Evolutionary conservation across 2,329 filamentous ascomycete species (phyloP).

Genomic region (Beauveria varroae): DNA sequence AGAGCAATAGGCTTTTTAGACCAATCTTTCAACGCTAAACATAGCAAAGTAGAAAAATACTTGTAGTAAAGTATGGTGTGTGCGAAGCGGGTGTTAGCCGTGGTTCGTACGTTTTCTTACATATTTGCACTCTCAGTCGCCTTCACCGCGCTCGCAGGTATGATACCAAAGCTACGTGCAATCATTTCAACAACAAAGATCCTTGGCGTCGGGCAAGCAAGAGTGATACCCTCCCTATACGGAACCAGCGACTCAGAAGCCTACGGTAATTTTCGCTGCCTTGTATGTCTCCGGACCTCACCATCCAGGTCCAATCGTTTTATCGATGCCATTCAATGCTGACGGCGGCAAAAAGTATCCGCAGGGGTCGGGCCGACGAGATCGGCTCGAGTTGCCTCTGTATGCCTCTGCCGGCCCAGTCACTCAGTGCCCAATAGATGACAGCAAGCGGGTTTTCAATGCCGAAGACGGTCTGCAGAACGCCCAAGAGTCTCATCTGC

Average conservation of each 20-base stretch:
- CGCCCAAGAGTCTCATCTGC: slow-evolving; percentile 67
- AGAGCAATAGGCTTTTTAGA: too few relatives aligned
- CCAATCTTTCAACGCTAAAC: too few relatives aligned
- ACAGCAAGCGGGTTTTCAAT: slow-evolving; percentile 50
- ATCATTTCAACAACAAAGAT: slow-evolving; percentile 82
- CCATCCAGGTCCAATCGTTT: background rate
- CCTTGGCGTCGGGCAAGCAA: slow-evolving; percentile 77
- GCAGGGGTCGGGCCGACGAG: background rate
- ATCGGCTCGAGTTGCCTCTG: background rate
- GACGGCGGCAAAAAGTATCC: background rate
- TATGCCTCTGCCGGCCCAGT: slow-evolving; percentile 1
- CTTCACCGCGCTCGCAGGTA: slow-evolving; percentile 68
- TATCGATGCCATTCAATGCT: background rate
- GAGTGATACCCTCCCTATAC: slow-evolving; percentile 71
- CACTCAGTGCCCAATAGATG: slow-evolving; percentile 72
- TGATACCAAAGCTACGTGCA: slow-evolving; percentile 66
- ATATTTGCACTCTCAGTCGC: slow-evolving; percentile 44
- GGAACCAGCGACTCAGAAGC: slow-evolving; percentile 78
- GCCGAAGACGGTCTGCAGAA: slow-evolving; percentile 57
- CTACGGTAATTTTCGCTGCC: slow-evolving; percentile 68
- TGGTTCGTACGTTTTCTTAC: background rate
- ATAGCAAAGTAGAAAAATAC: too few relatives aligned
- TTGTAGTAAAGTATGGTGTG: background rate
- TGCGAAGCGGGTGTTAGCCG: background rate
- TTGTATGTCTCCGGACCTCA: slow-evolving; percentile 46